Percentiles rank a stretch among this genome's conserved stretches.
phyloP scores from a whole-genome alignment of 2,329 filamentous ascomycete genomes.

The Dactylonectria estremocensis region DNA sequence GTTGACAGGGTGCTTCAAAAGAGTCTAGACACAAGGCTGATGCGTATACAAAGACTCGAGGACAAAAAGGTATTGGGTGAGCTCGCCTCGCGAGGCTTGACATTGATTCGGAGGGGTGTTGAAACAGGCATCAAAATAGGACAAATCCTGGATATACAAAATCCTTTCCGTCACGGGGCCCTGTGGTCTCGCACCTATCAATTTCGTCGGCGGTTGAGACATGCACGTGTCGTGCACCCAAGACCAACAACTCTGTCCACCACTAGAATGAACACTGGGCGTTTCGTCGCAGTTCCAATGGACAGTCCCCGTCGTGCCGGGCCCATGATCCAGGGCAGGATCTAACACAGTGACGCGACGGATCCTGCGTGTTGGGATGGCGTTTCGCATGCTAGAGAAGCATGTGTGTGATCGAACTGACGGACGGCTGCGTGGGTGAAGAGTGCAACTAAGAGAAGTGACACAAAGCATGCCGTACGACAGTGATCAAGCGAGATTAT shows the following conservation, averaged over 20 bases:
- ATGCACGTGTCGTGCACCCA: constrained; percentile 21
- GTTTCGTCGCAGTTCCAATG: constrained; percentile 12
- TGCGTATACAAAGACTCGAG: not conserved
- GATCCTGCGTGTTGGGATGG: constrained; percentile 21
- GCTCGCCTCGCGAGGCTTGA: constrained; percentile 4
- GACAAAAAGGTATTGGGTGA: not conserved
- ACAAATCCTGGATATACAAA: not conserved
- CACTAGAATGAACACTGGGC: not conserved
- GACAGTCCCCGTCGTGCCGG: constrained; percentile 5
- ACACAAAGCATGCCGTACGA: constrained; percentile 39
- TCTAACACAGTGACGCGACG: constrained; percentile 25
- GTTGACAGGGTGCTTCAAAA: not conserved
- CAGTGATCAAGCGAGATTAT: constrained; percentile 46
- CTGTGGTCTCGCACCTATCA: not conserved
- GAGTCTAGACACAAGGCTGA: not conserved
- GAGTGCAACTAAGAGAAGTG: constrained; percentile 39
- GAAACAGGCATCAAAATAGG: constrained; percentile 17
- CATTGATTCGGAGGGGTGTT: constrained; percentile 9
- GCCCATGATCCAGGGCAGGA: constrained; percentile 2
- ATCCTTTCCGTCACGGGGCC: not conserved
- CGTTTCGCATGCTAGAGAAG: constrained; percentile 21
- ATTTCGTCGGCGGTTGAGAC: constrained; percentile 19
- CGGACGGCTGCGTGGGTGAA: constrained; percentile 35
- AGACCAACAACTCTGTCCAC: not conserved
- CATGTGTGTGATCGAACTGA: constrained; percentile 28